Evolutionary conservation across 2,329 filamentous ascomycete species (phyloP).

Genomic region (Chaetomium strumarium): DNA sequence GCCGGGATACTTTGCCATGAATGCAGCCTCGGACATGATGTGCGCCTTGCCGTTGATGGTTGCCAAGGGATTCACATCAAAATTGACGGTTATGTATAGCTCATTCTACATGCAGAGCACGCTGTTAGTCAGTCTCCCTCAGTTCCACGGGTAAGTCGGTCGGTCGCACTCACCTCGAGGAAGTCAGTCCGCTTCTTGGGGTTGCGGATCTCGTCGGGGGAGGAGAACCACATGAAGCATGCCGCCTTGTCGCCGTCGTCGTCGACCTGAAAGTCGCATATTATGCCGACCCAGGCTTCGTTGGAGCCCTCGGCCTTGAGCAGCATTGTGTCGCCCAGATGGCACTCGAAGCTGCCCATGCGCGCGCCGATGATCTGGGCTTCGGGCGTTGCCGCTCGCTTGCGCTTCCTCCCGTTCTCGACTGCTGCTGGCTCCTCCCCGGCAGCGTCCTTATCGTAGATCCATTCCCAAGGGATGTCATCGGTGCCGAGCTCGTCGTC

Average conservation of each 20-base stretch:
- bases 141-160: not conserved
- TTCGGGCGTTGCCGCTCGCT: slow-evolving; percentile 27
- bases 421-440: slow-evolving; percentile 7
- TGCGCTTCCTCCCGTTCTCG: slow-evolving; percentile 30
- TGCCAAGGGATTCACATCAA: slow-evolving; percentile 77
- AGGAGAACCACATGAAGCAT: slow-evolving; percentile 94
- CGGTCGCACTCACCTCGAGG: slow-evolving; percentile 49
- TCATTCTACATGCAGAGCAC: slow-evolving; percentile 58
- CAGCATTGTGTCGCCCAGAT: slow-evolving; percentile 75
- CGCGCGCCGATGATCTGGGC: slow-evolving; percentile 69
- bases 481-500: slow-evolving; percentile 78
- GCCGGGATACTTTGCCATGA: slow-evolving; percentile 62
- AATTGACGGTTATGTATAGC: slow-evolving; percentile 82
- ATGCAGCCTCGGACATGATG: slow-evolving; percentile 67
- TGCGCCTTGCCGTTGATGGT: slow-evolving; percentile 88
- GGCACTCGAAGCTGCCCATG: slow-evolving; percentile 76
- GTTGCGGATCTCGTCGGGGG: slow-evolving; percentile 79
- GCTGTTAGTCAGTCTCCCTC: not conserved
- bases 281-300: slow-evolving; percentile 88
- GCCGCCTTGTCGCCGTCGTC: slow-evolving; percentile 73
- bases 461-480: slow-evolving; percentile 73
- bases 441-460: slow-evolving; percentile 47
- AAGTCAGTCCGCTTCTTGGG: slow-evolving; percentile 77
- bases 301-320: slow-evolving; percentile 82
- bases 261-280: slow-evolving; percentile 73